Evolutionary conservation across 371 early-diverging fungal species (phyloP).

Genomic region (Mucor indicus): DNA sequence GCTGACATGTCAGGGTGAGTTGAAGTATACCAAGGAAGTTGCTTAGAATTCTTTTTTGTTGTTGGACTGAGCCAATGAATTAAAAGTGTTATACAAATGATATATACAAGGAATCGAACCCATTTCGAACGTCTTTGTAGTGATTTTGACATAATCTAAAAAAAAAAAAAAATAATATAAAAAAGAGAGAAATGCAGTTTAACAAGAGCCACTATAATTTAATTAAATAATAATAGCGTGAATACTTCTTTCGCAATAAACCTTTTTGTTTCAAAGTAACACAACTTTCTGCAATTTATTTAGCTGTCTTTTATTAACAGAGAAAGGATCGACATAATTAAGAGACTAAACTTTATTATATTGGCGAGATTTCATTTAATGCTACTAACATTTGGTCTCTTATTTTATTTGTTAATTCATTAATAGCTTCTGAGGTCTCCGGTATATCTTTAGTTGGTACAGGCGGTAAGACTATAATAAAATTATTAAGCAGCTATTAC

Average conservation of each 20-base stretch:
- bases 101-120: too few species aligned
- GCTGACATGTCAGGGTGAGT: constrained; percentile 4
- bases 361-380: constrained; percentile 60
- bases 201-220: neutral
- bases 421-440: constrained; percentile 69
- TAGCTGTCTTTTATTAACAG: too few species aligned
- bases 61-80: too few species aligned
- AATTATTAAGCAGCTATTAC: too few species aligned
- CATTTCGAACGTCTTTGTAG: too few species aligned
- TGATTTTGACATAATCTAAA: constrained; percentile 2
- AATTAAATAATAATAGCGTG: neutral
- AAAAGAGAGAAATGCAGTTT: neutral
- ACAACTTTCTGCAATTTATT: too few species aligned
- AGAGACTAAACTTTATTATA: neutral
- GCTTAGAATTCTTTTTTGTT: neutral
- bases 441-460: constrained; percentile 63
- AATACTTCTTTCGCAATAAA: too few species aligned
- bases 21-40: constrained; percentile 10
- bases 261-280: too few species aligned
- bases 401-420: constrained; percentile 58
- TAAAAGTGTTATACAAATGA: too few species aligned
- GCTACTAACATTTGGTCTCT: constrained; percentile 72
- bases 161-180: neutral
- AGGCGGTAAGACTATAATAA: constrained; percentile 65
- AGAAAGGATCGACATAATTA: too few species aligned